These are phyloP conservation scores for Pisolithus marmoratus DNA, from an alignment of 768 basidiomycete genomes.

Conservation along the genomic window DNA sequence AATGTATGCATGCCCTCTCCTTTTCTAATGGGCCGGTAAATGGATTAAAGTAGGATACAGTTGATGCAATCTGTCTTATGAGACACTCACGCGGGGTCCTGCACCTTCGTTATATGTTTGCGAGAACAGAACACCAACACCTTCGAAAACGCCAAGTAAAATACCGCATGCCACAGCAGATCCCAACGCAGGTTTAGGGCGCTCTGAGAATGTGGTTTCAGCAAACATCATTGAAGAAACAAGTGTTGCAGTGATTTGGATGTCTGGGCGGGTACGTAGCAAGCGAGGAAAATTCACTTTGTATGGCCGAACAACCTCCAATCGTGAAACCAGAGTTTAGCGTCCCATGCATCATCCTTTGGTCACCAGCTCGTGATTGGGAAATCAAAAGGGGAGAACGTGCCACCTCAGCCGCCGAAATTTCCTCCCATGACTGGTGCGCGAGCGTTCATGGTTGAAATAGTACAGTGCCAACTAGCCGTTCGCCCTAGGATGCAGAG, in stretches of 20 bases:
- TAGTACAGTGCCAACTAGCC: too few relatives aligned
- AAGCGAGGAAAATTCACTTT: constrained; percentile 73
- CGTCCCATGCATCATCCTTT: constrained; percentile 99
- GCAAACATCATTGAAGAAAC: too few relatives aligned
- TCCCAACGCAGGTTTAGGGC: constrained; percentile 77
- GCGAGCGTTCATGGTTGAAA: constrained; percentile 95
- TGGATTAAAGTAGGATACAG: constrained; percentile 34
- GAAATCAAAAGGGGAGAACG: constrained; percentile 99
- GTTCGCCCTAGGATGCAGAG: too few relatives aligned
- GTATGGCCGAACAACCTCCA: constrained; percentile 88
- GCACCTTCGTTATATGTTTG: constrained; percentile 83
- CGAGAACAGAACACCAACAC: constrained; percentile 88
- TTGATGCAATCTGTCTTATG: constrained; percentile 45
- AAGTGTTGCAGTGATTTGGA: too few relatives aligned
- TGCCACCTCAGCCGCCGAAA: constrained; percentile 93
- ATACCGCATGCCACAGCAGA: constrained; percentile 97
- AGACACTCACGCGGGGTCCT: constrained; percentile 66
- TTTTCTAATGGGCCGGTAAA: too few relatives aligned
- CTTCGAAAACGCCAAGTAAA: constrained; percentile 89
- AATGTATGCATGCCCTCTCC: too few relatives aligned
- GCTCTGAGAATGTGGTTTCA: too few relatives aligned
- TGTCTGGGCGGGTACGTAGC: too few relatives aligned
- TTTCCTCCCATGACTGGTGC: constrained; percentile 98
- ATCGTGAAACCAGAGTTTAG: constrained; percentile 98
- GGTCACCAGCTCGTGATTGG: constrained; percentile 94